These are phyloP conservation scores for Backusella westeae DNA, from an alignment of 192 early-diverging fungal species.

Conservation along the genomic window DNA sequence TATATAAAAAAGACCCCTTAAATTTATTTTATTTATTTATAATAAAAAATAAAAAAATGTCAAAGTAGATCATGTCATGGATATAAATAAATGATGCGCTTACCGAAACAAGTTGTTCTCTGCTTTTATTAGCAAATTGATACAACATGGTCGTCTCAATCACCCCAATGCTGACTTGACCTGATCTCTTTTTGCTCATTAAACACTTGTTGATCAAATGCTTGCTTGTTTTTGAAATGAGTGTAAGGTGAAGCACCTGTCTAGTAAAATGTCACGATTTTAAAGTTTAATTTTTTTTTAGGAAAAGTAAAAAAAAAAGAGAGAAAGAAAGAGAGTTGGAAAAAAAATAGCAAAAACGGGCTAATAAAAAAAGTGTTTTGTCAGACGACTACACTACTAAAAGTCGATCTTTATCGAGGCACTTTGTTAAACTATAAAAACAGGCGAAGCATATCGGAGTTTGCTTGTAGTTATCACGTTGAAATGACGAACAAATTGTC, in stretches of 20 bases:
- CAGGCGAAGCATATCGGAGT: not conserved
- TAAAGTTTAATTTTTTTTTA: not conserved
- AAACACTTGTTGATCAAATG: not conserved
- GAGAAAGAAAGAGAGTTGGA: not conserved
- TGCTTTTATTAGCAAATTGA: not conserved
- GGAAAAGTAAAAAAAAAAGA: not conserved
- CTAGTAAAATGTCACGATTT: not conserved
- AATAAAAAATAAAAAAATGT: not conserved
- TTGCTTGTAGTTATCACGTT: not conserved
- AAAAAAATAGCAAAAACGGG: too few species aligned
- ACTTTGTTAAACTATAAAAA: not conserved
- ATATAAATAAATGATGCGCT: not conserved
- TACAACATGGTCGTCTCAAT: slow-evolving; percentile 14
- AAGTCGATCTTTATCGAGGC: not conserved
- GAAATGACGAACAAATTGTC: not conserved
- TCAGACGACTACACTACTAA: not conserved
- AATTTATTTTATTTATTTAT: not conserved
- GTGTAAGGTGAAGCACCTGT: not conserved
- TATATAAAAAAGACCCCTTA: not conserved
- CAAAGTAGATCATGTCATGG: not conserved
- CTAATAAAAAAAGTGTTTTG: not conserved
- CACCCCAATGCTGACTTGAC: not conserved
- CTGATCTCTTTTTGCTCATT: not conserved
- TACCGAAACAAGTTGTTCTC: slow-evolving; percentile 15
- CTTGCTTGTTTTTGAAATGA: not conserved